Evolutionary conservation across 345 rosid species (phyloP).

Genomic region (Salix brachista): DNA sequence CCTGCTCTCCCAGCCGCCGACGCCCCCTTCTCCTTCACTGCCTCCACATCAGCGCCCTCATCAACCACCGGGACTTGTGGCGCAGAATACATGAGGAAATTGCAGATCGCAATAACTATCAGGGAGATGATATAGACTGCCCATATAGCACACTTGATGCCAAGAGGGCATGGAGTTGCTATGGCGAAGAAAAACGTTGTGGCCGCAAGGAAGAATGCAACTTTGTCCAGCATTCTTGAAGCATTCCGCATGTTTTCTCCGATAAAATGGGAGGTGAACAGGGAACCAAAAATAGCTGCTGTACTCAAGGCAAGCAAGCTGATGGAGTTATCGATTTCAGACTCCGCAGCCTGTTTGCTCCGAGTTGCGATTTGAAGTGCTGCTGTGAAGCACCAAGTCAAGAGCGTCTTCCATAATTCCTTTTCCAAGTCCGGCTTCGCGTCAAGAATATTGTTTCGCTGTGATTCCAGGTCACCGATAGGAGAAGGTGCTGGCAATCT

Average conservation of each 20-base stretch:
- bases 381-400: too few relatives aligned
- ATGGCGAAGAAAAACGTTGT: background rate
- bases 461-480: too few relatives aligned
- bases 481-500: too few relatives aligned
- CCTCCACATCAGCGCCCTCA: too few relatives aligned
- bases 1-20: too few relatives aligned
- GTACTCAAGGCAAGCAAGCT: rapidly evolving
- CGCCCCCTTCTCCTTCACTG: too few relatives aligned
- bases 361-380: too few relatives aligned
- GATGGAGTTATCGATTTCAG: rapidly evolving
- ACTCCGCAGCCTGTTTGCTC: too few relatives aligned
- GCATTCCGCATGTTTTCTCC: background rate
- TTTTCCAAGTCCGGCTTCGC: background rate
- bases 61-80: too few relatives aligned
- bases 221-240: background rate
- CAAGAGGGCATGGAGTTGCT: background rate
- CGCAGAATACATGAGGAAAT: background rate
- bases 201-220: background rate
- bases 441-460: background rate
- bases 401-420: too few relatives aligned
- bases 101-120: background rate
- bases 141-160: background rate
- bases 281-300: background rate
- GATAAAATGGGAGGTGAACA: background rate
- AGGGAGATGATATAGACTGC: background rate